Conservation (phyloP, 1,284 basidiomycete species). For the Fomes fomentarius region DNA sequence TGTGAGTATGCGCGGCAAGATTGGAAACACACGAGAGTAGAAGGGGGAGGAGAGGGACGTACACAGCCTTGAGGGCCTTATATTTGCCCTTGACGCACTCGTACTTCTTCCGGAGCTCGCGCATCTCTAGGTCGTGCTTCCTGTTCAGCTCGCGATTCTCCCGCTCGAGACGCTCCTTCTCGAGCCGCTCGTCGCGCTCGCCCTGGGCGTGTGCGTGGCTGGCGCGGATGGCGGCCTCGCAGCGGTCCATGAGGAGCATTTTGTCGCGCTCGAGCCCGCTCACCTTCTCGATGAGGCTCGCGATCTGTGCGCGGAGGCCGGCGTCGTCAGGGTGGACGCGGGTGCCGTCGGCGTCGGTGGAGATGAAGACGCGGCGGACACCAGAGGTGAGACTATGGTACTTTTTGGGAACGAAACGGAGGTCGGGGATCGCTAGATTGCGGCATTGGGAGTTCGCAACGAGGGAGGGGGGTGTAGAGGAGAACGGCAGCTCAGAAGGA, state of each 20-base stretch:
- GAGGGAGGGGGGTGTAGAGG: neutral
- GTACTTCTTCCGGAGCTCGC: constrained; percentile 37
- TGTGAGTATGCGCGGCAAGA: neutral
- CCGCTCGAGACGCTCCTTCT: constrained; percentile 31
- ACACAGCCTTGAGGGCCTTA: constrained; percentile 27
- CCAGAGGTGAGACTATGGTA: constrained; percentile 59
- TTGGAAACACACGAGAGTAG: neutral
- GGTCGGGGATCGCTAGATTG: constrained; percentile 41
- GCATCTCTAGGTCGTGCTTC: constrained; percentile 36
- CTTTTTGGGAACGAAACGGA: constrained; percentile 57
- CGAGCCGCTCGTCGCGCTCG: constrained; percentile 37
- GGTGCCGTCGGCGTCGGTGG: constrained; percentile 30
- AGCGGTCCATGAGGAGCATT: constrained; percentile 42
- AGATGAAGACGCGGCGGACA: constrained; percentile 61
- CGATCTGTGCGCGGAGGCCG: constrained; percentile 31
- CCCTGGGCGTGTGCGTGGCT: constrained; percentile 36
- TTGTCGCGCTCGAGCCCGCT: constrained; percentile 42
- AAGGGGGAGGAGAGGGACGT: neutral
- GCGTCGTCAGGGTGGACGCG: neutral
- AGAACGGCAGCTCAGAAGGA: neutral
- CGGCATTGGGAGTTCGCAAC: too few relatives aligned
- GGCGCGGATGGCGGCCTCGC: constrained; percentile 38
- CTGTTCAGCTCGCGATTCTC: constrained; percentile 33
- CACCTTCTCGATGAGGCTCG: constrained; percentile 39
- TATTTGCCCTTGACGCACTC: constrained; percentile 32